Conservation (phyloP, 2,329 filamentous ascomycete species). For the Penicillium expansum region DNA sequence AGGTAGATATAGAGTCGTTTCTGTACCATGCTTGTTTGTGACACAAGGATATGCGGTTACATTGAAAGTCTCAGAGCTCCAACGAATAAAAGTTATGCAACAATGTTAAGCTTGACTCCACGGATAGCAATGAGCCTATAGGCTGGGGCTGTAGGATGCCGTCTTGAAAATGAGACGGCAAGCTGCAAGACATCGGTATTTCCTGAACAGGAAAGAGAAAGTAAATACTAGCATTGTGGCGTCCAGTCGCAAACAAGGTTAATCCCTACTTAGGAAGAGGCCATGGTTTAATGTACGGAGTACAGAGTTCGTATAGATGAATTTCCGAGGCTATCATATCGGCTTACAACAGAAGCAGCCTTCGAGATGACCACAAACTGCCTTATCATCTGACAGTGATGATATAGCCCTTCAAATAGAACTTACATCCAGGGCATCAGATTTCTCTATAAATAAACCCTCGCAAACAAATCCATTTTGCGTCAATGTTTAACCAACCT, state of each 20-base stretch:
- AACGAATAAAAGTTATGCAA: background rate
- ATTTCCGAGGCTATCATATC: background rate
- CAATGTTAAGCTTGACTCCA: too few relatives aligned
- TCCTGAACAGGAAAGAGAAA: background rate
- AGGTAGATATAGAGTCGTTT: background rate
- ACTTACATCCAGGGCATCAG: background rate
- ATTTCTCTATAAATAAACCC: background rate
- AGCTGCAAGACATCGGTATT: background rate
- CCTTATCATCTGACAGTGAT: too few relatives aligned
- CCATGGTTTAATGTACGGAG: too few relatives aligned
- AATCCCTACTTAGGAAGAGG: background rate
- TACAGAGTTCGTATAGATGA: background rate
- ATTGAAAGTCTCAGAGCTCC: background rate
- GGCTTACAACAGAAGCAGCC: background rate
- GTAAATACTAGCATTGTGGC: background rate
- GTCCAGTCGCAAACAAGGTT: background rate
- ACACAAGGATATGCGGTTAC: background rate
- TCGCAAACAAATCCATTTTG: accelerated
- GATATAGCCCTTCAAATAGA: background rate
- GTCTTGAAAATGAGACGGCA: background rate
- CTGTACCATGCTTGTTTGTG: too few relatives aligned
- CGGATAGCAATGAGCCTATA: background rate
- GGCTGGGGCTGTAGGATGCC: background rate
- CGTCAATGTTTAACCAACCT: too few relatives aligned
- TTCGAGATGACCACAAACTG: background rate